Percentiles rank a stretch among this genome's conserved stretches.
Conservation (phyloP, 2,329 filamentous ascomycete species). For the Alternaria brassicicola region DNA sequence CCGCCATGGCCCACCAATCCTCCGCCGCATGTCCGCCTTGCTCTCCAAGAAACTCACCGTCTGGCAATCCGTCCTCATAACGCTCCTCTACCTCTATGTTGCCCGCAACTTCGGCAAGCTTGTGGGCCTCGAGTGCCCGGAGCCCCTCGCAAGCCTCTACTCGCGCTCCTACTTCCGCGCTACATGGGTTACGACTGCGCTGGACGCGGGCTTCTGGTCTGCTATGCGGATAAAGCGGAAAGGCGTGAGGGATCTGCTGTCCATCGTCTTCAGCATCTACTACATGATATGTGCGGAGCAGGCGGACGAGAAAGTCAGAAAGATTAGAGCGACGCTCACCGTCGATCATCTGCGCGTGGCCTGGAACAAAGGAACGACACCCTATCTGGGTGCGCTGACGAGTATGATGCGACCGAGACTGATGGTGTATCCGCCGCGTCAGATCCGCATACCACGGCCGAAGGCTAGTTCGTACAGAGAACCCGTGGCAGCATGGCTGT, state of each 20-base stretch:
- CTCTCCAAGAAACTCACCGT: slow-evolving; percentile 75
- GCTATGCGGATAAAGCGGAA: slow-evolving; percentile 88
- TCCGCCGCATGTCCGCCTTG: slow-evolving; percentile 72
- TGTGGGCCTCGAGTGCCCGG: slow-evolving; percentile 86
- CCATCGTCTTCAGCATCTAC: slow-evolving; percentile 83
- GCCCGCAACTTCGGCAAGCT: slow-evolving; percentile 93
- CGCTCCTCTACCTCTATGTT: slow-evolving; percentile 88
- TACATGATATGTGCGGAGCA: slow-evolving; percentile 92
- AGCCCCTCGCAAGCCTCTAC: slow-evolving; percentile 94
- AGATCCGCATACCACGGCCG: slow-evolving; percentile 83
- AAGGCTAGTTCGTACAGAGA: slow-evolving; percentile 80
- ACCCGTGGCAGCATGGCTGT: slow-evolving; percentile 85
- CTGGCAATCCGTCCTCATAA: slow-evolving; percentile 88
- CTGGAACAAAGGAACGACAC: slow-evolving; percentile 94
- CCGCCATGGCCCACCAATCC: slow-evolving; percentile 82
- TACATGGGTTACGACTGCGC: slow-evolving; percentile 92
- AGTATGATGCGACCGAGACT: slow-evolving; percentile 76
- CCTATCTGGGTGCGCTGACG: slow-evolving; percentile 78
- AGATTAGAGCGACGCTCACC: slow-evolving; percentile 83
- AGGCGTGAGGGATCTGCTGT: slow-evolving; percentile 81
- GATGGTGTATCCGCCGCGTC: slow-evolving; percentile 79
- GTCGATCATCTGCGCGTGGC: slow-evolving; percentile 89
- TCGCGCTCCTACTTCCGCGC: slow-evolving; percentile 90
- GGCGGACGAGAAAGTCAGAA: slow-evolving; percentile 94
- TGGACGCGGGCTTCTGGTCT: slow-evolving; percentile 98